These are phyloP conservation scores for Epicoccum nigrum DNA, from an alignment of 2,329 filamentous ascomycete genomes.

Conservation along the genomic window DNA sequence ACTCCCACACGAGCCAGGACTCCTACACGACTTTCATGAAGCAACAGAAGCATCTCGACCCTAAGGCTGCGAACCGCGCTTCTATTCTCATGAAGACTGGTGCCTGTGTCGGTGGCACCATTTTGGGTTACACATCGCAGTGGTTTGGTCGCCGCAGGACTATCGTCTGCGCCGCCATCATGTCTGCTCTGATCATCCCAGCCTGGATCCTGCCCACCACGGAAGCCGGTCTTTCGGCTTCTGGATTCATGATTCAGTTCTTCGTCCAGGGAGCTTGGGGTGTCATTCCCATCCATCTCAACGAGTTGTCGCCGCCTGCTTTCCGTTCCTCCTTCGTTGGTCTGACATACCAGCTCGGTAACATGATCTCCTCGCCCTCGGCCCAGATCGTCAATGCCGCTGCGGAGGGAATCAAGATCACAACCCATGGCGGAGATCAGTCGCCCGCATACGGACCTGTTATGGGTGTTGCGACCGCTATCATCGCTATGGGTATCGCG, in stretches of 20 bases:
- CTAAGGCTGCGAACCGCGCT: conserved; percentile 69
- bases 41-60: conserved; percentile 70
- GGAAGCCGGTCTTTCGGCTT: conserved; percentile 65
- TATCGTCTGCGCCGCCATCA: conserved; percentile 66
- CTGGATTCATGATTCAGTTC: conserved; percentile 71
- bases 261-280: conserved; percentile 54
- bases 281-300: conserved; percentile 68
- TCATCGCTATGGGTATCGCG: conserved; percentile 73
- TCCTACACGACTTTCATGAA: conserved; percentile 83
- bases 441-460: conserved; percentile 75
- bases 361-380: conserved; percentile 74
- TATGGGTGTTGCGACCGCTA: conserved; percentile 78
- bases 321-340: conserved; percentile 75
- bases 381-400: conserved; percentile 80
- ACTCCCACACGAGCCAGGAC: conserved; percentile 81
- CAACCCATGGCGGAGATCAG: conserved; percentile 57
- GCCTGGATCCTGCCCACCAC: conserved; percentile 72
- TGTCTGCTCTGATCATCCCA: conserved; percentile 68
- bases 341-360: conserved; percentile 75
- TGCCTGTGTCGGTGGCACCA: conserved; percentile 74
- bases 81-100: conserved; percentile 83
- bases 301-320: conserved; percentile 72
- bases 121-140: conserved; percentile 76
- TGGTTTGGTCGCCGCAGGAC: conserved; percentile 74
- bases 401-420: conserved; percentile 62